Percentiles rank a stretch among this genome's conserved stretches.
phyloP scores from a whole-genome alignment of 1,284 basidiomycete species.

The Melampsora americana region DNA sequence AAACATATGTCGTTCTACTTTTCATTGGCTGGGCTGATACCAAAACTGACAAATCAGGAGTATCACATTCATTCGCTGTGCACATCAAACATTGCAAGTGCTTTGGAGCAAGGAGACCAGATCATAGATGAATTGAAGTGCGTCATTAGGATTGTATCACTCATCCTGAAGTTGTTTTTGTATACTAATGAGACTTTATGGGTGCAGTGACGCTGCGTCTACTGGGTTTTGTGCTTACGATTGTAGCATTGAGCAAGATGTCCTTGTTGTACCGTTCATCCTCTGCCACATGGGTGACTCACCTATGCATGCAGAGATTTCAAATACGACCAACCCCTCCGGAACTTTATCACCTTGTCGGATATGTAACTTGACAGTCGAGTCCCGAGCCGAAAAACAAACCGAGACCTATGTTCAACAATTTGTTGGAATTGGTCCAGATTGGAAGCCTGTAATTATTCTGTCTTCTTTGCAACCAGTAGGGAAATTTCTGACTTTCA shows the following conservation, averaged over 20 bases:
- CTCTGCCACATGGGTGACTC: not conserved
- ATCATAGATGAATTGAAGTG: slow-evolving; percentile 2
- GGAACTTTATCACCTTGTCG: too few species aligned
- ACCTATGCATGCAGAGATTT: not conserved
- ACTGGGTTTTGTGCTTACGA: not conserved
- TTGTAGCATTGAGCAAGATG: not conserved
- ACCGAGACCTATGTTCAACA: not conserved
- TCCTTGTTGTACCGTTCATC: not conserved
- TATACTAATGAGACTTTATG: too few species aligned
- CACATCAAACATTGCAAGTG: not conserved
- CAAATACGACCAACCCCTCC: too few species aligned
- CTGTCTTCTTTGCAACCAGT: not conserved
- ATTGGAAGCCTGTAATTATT: not conserved
- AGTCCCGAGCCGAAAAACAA: too few species aligned
- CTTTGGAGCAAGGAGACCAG: slow-evolving; percentile 12
- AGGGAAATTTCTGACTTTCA: not conserved
- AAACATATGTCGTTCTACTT: too few species aligned
- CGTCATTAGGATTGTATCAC: not conserved
- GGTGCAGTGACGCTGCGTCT: too few species aligned
- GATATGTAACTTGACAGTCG: too few species aligned
- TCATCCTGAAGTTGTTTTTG: too few species aligned
- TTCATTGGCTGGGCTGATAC: not conserved
- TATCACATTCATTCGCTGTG: slow-evolving; percentile 22
- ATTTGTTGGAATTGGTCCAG: not conserved
- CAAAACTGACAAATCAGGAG: slow-evolving; percentile 5